These are phyloP conservation scores for Penicillium sp. DNA, from an alignment of 2,329 filamentous ascomycete species.

Conservation along the genomic window DNA sequence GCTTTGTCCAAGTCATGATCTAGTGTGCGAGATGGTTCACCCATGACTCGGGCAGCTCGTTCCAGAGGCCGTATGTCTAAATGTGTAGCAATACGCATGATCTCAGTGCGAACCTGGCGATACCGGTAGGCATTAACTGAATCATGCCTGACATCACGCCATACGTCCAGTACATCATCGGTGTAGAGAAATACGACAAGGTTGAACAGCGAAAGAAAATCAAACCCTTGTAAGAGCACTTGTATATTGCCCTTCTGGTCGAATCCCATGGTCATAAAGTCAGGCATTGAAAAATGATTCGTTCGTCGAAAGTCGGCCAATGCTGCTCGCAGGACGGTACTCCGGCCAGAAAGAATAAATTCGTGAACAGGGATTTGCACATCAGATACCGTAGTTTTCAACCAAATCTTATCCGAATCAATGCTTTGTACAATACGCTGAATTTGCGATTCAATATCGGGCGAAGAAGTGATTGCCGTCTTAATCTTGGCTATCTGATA, in stretches of 20 bases:
- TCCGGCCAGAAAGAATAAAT: conserved; percentile 74
- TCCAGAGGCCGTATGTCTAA: conserved; percentile 71
- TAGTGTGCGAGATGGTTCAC: conserved; percentile 59
- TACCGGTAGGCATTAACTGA: conserved; percentile 67
- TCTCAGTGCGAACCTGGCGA: conserved; percentile 72
- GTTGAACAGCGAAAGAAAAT: conserved; percentile 76
- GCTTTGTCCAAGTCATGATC: conserved; percentile 68
- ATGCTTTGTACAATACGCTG: conserved; percentile 23
- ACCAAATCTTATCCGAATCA: conserved; percentile 30
- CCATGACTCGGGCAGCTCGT: conserved; percentile 71
- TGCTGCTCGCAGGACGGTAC: conserved; percentile 61
- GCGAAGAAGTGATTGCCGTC: conserved; percentile 39
- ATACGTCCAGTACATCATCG: conserved; percentile 76
- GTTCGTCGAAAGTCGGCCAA: conserved; percentile 56
- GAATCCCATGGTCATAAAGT: conserved; percentile 57
- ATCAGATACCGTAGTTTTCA: conserved; percentile 60
- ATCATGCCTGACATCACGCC: conserved; percentile 70
- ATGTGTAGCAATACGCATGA: conserved; percentile 78
- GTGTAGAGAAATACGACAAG: conserved; percentile 76
- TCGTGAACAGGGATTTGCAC: conserved; percentile 75
- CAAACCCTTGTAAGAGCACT: conserved; percentile 65
- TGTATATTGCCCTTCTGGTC: conserved; percentile 50
- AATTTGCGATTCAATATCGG: conserved; percentile 44
- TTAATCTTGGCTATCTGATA: conserved; percentile 29
- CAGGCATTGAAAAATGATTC: conserved; percentile 55